Evolutionary conservation across 2,329 filamentous ascomycete species (phyloP), one percentile per base, ranked within the genome.

Genomic region (Trichoderma simmonsii): DNA sequence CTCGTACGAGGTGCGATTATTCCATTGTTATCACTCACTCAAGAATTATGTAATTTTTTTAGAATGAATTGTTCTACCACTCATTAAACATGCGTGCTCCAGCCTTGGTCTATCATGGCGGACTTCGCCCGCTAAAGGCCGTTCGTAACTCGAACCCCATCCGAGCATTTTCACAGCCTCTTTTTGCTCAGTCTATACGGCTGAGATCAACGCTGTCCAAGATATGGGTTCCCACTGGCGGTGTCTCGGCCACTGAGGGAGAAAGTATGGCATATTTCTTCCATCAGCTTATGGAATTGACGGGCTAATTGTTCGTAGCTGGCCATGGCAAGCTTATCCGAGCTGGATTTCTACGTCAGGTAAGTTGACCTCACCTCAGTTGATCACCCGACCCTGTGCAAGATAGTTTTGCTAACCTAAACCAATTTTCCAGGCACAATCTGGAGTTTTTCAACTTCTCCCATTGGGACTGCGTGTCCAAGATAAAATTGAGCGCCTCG

Each of bases 381-480:
- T 24, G 18, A 39, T 15, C 8, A 1, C 18, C 24, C 7, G 18
- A 4, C 4, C 24, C 32, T 68, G 15, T 26, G 30, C 71, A 15
- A 69, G 18, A 7, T n/a, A 3, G 18, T 24, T 36, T 26, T 34
- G 26, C 18, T 64, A 24, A 71, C 2, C 7, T 28, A 12, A 3
- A 2, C 14, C 4, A 26, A 51, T 32, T 34, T 11, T 2, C 12
- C 26, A 94, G 90, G 91, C 94, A 24, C 92, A 97, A 79, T 90
- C 95, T 8, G 96, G 96, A 32, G 90, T 98, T 43, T 99, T 98
- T 77, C 96, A 99, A 78, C 87, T 97, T 78, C 86, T 99, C 1
- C 96, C 96, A 0, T 83, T 99, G 0, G 96, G 96, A 0, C 86
- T 94, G 34, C 89, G 94, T 32, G 93, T 98, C 0, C 94, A 97